These are phyloP conservation scores for Eurotiales sp. DNA, from an alignment of 2,329 filamentous ascomycete species.

Conservation along the genomic window DNA sequence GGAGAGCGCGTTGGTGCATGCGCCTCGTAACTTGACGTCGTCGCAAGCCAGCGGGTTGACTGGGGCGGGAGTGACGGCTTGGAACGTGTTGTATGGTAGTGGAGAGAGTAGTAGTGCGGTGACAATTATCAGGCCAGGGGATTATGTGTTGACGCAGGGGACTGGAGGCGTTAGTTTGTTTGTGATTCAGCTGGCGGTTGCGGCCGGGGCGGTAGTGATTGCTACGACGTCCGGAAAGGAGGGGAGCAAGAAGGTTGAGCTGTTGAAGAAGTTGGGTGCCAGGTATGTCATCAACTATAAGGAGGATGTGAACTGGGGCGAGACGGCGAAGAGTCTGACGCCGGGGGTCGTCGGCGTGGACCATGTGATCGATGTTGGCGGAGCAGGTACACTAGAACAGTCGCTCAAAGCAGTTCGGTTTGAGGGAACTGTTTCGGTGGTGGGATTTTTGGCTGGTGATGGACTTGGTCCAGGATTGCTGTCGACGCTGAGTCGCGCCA, in stretches of 20 bases:
- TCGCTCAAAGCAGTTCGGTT: slow-evolving; percentile 52
- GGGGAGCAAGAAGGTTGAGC: slow-evolving; percentile 44
- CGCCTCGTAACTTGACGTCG: slow-evolving; percentile 54
- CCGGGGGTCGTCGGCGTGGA: slow-evolving; percentile 56
- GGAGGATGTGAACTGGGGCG: slow-evolving; percentile 57
- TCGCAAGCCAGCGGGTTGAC: slow-evolving; percentile 55
- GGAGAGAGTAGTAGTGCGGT: no score
- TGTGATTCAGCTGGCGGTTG: slow-evolving; percentile 51
- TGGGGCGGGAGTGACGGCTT: slow-evolving; percentile 39
- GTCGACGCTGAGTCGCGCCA: slow-evolving; percentile 48
- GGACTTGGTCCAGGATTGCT: slow-evolving; percentile 43
- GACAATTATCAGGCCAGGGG: slow-evolving; percentile 54
- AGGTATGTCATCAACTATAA: slow-evolving; percentile 61
- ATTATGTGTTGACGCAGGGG: slow-evolving; percentile 57
- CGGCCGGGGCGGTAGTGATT: slow-evolving; percentile 53
- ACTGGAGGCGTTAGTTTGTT: slow-evolving; percentile 60
- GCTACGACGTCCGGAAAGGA: slow-evolving; percentile 58
- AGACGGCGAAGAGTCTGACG: slow-evolving; percentile 50
- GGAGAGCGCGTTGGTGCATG: slow-evolving; percentile 62
- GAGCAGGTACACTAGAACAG: slow-evolving; percentile 59
- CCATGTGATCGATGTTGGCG: slow-evolving; percentile 62
- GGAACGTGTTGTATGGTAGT: slow-evolving; percentile 61
- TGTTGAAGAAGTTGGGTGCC: slow-evolving; percentile 55
- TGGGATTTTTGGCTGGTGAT: slow-evolving; percentile 60
- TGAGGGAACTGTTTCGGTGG: slow-evolving; percentile 54